Base-by-base conservation (phyloP, 2,329 filamentous ascomycete species). In the Bretziella fagacearum region DNA sequence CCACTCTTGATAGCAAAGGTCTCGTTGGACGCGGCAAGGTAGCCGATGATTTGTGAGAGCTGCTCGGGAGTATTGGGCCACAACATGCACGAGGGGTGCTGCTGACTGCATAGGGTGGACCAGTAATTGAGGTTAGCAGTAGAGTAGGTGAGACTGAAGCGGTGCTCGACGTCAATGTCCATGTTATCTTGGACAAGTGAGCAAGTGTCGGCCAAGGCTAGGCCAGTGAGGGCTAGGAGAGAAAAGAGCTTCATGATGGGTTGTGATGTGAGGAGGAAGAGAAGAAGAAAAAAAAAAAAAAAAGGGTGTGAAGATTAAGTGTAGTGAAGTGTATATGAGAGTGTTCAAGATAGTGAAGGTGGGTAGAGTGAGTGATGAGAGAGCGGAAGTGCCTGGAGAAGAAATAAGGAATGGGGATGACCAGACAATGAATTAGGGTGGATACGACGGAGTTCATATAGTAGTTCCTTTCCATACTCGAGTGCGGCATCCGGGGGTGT, bases 1-100 rank as follows among this genome's bases (percentile, higher is more conserved):
- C 59, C 60, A 11, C 56, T 55, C 49, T 59, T 59, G 25, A 60
- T 54, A 7, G 59, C 64, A 56, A 76, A 75, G 0, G 52, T 55
- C 44, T 51, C 53, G 13, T 50, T 27, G 20, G 42, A 27, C 2
- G 15, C 25, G 3, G 49, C 39, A 6, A 56, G 46, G 6, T 45
- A 47, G 23, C 50, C 53, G 41, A 56, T 49, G 11, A 52, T 49
- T 26, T 46, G 30, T 8, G 44, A 27, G 6, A 51, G 57, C 29
- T 59, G 55, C 17, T 51, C 20, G 4, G 55, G 51, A 13, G 48
- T 52, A 23, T 52, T 44, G 6, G 57, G 58, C 13, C 57, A 42
- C 2, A 59, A 55, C 53, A 60, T 55, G 51, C 56, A 56, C 8
- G 42, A 40, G 2, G 55, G 55, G 3, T 36, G 49, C 23, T 58